Evolutionary conservation across 495 filamentous ascomycete species (phyloP), one percentile per base, ranked within the genome.

Genomic region (Podospora appendiculata): DNA sequence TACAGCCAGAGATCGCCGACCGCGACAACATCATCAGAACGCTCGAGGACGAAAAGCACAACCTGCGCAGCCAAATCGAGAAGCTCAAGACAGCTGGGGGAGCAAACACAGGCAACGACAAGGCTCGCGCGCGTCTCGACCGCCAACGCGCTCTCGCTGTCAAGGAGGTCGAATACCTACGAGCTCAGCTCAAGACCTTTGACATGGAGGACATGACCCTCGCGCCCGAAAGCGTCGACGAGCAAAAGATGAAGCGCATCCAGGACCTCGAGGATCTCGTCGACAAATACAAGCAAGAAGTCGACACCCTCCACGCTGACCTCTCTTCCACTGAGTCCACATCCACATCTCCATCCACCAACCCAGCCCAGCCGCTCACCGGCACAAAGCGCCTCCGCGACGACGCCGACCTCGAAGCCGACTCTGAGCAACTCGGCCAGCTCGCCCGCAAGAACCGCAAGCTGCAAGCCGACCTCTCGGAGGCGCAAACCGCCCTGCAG

Each of bases 91-190:
- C 75, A 8, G 59, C 64, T 6, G 64, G 64, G 8, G 25, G 25
- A 5, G 32, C 32, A 4, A 8, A 10, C 18, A 12, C 6, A 6
- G 74, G 63, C 54, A 78, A 79, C 38, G 75, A 74, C 48, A 87
- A 83, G 62, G 73, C 80, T n/a, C 79, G 86, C 42, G 76, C 90
- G 18, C 72, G 81, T 7, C 52, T 80, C 1, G 92, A 99, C 61
- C 76, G 92, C 38, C 91, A 96, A 63, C 85, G 88, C 51, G 80
- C 80, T 7, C 78, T 97, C 4, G 89, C 89, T 5, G 68, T 89
- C 17, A 95, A 95, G 60, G 94, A 99, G 64, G 88, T 94, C 7
- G 89, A 96, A 56, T 93, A 92, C 64, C 77, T 99, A 8, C 86
- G 94, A 13, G 92, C 87, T 5, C 93, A 99, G 60, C 72, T 96